A percentile compares a stretch with the other conserved stretches of the same genome.
Conservation (phyloP, 192 early-diverging fungal species). For the Gaertneriomyces sp. region DNA sequence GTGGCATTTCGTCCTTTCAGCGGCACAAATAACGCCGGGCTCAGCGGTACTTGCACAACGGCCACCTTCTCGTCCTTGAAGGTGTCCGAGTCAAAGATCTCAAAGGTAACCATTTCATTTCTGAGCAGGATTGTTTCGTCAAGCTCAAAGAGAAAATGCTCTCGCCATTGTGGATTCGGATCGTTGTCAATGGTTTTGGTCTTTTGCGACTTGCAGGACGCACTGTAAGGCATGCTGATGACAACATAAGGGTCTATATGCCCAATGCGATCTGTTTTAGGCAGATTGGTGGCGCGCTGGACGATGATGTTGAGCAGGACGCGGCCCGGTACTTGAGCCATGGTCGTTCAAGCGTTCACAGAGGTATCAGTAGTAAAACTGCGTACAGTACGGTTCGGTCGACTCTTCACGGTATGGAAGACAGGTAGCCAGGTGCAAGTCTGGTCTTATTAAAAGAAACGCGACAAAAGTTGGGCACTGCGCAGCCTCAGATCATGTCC, state of each 20-base stretch:
- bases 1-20: not conserved
- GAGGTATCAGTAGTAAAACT: too few species aligned
- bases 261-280: conserved; percentile 7
- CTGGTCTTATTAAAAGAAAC: too few species aligned
- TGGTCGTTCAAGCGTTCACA: too few species aligned
- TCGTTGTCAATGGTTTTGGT: not conserved
- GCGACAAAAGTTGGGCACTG: too few species aligned
- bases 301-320: not conserved
- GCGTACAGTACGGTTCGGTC: too few species aligned
- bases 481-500: too few species aligned
- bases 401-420: too few species aligned
- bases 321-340: not conserved
- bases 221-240: not conserved
- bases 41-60: conserved; percentile 1
- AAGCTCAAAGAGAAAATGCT: not conserved
- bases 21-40: not conserved
- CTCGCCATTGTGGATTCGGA: conserved; percentile 4
- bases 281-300: not conserved
- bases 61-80: conserved; percentile 3
- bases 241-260: conserved; percentile 11
- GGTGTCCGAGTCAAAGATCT: conserved; percentile 13
- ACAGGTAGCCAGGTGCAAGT: too few species aligned
- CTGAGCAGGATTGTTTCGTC: not conserved
- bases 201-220: not conserved
- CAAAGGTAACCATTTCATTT: not conserved